These are phyloP conservation scores for Saccharum spontaneum DNA, from an alignment of 176 grass and related monocot genomes.

Conservation along the genomic window DNA sequence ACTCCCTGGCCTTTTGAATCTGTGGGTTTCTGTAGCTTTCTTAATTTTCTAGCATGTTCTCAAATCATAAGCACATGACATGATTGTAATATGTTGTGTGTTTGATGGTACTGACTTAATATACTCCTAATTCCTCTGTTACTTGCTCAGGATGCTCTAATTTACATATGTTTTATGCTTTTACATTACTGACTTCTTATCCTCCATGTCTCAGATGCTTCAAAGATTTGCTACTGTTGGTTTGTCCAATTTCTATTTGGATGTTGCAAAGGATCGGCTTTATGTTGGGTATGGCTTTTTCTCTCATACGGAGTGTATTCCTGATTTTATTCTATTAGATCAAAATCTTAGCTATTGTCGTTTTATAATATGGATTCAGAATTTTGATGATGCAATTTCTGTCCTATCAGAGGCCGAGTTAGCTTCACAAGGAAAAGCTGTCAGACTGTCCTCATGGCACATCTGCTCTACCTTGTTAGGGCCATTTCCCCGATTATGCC, in stretches of 20 bases:
- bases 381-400: slow-evolving; percentile 12
- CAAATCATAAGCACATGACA: neutral
- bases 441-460: slow-evolving; percentile 79
- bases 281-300: slow-evolving; percentile 82
- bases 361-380: slow-evolving; percentile 12
- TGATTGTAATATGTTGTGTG: neutral
- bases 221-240: slow-evolving; percentile 97
- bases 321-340: slow-evolving; percentile 10
- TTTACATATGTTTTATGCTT: slow-evolving; percentile 14
- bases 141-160: slow-evolving; percentile 11
- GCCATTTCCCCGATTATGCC: slow-evolving; percentile 95
- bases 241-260: slow-evolving; percentile 94
- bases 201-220: slow-evolving; percentile 67
- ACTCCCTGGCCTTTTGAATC: slow-evolving; percentile 1
- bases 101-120: neutral
- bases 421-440: slow-evolving; percentile 94
- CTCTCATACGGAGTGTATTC: slow-evolving; percentile 10
- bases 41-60: slow-evolving; percentile 19
- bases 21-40: neutral
- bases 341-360: neutral
- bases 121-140: neutral
- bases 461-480: slow-evolving; percentile 84
- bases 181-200: slow-evolving; percentile 27
- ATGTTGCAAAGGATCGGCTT: slow-evolving; percentile 95
- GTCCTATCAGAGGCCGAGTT: slow-evolving; percentile 58